phyloP scores from a whole-genome alignment of 2,329 filamentous ascomycete genomes.

The Fusarium torreyae region DNA sequence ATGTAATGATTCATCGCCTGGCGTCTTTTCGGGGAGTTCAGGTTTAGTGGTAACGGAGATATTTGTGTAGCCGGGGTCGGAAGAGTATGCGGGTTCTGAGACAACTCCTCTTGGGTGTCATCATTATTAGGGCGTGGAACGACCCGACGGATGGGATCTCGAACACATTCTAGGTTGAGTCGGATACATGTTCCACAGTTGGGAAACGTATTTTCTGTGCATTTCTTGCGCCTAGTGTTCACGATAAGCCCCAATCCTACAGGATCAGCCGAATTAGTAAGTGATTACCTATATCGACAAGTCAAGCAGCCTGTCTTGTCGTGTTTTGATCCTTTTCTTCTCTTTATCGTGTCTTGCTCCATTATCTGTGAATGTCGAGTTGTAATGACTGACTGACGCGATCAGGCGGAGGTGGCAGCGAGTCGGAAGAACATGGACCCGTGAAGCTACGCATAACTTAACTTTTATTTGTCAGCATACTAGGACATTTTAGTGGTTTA shows the following conservation, averaged over 20 bases:
- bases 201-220: not conserved
- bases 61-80: not conserved
- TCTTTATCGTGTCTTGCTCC: not conserved
- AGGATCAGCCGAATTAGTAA: no score
- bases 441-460: no score
- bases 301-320: constrained; percentile 3
- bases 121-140: not conserved
- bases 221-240: not conserved
- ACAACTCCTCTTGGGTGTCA: not conserved
- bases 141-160: not conserved
- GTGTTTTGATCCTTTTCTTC: constrained; percentile 1
- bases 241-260: not conserved
- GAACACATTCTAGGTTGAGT: not conserved
- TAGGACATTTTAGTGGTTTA: no score
- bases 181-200: not conserved
- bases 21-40: not conserved
- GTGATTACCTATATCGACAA: not conserved
- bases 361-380: not conserved
- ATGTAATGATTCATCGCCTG: constrained; percentile 6
- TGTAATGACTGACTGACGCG: not conserved
- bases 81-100: not conserved
- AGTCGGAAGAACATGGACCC: not conserved
- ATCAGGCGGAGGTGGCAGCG: not conserved
- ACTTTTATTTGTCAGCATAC: no score
- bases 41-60: not conserved